Percentiles rank a stretch among this genome's conserved stretches.
phyloP scores from a whole-genome alignment of 225 moss, liverwort and hornwort species.

The Polytrichum commune region DNA sequence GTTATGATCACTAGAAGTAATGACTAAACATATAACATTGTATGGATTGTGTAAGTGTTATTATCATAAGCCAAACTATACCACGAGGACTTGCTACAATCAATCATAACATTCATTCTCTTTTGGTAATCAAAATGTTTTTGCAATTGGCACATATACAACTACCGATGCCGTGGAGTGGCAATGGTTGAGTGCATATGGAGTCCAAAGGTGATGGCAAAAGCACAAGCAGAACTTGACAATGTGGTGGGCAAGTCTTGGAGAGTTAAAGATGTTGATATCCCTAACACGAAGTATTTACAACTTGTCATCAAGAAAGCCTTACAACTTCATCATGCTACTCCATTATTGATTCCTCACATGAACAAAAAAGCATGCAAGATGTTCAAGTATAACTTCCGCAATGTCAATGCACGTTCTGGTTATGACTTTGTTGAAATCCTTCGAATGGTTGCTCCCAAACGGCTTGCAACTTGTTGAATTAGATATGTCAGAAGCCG shows the following conservation, averaged over 20 bases:
- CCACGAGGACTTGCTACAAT: too few relatives aligned
- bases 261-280: conserved; percentile 24
- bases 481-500: too few relatives aligned
- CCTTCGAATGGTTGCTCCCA: conserved; percentile 19
- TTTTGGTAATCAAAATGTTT: conserved; percentile 21
- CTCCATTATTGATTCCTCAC: conserved; percentile 27
- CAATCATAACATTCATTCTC: too few relatives aligned
- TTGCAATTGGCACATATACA: conserved; percentile 35
- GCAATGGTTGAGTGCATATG: conserved; percentile 35
- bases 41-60: too few relatives aligned
- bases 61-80: too few relatives aligned
- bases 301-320: conserved; percentile 33
- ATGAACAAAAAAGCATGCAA: conserved; percentile 18
- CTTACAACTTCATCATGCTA: conserved; percentile 25
- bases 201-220: conserved; percentile 12
- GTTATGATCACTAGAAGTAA: too few relatives aligned
- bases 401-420: conserved; percentile 28
- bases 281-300: conserved; percentile 24
- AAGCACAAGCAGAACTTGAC: conserved; percentile 36
- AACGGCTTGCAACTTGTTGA: not conserved
- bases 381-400: conserved; percentile 28
- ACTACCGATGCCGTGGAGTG: conserved; percentile 32
- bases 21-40: too few relatives aligned
- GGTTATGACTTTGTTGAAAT: conserved; percentile 18
- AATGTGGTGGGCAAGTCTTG: conserved; percentile 20